Evolutionary conservation across 108 stramenopile species (phyloP).

Genomic region (Fistulifera pelliculosa): DNA sequence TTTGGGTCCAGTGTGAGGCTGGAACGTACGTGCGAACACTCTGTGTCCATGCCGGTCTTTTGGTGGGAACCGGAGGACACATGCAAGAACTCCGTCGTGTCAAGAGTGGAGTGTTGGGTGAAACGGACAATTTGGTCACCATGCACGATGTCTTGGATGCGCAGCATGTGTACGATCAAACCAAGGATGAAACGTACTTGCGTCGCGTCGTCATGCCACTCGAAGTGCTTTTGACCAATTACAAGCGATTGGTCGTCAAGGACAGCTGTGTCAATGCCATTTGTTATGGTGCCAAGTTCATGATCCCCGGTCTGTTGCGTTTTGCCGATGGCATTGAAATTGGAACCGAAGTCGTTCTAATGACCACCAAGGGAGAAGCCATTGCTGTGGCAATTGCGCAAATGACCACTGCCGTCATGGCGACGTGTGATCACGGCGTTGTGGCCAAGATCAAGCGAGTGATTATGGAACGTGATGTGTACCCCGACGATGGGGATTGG

Average conservation of each 20-base stretch:
- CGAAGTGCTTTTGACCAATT: slow-evolving; percentile 91
- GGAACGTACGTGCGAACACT: slow-evolving; percentile 99
- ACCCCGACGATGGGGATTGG: slow-evolving; percentile 99
- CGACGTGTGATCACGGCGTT: slow-evolving; percentile 97
- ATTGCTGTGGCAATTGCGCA: slow-evolving; percentile 98
- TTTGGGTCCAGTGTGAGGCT: slow-evolving; percentile 96
- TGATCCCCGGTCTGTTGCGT: slow-evolving; percentile 97
- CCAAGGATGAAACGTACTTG: slow-evolving; percentile 98
- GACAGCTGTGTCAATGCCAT: slow-evolving; percentile 99
- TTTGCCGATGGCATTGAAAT: slow-evolving; percentile 98
- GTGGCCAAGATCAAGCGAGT: slow-evolving; percentile 99
- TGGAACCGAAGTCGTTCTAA: slow-evolving; percentile 95
- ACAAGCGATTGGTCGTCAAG: slow-evolving; percentile 99
- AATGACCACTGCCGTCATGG: slow-evolving; percentile 99
- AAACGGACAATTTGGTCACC: slow-evolving; percentile 91
- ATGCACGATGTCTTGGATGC: slow-evolving; percentile 99
- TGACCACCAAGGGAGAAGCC: slow-evolving; percentile 99
- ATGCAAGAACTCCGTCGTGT: slow-evolving; percentile 99
- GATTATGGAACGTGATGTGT: slow-evolving; percentile 99
- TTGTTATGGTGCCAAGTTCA: slow-evolving; percentile 99
- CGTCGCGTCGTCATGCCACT: slow-evolving; percentile 96
- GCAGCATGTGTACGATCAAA: slow-evolving; percentile 95
- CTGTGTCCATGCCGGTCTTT: slow-evolving; percentile 96
- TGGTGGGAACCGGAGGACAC: slow-evolving; percentile 97
- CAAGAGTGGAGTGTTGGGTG: slow-evolving; percentile 87